Evolutionary conservation across 768 basidiomycete genomes (phyloP).

Genomic region (Jaapia argillacea): DNA sequence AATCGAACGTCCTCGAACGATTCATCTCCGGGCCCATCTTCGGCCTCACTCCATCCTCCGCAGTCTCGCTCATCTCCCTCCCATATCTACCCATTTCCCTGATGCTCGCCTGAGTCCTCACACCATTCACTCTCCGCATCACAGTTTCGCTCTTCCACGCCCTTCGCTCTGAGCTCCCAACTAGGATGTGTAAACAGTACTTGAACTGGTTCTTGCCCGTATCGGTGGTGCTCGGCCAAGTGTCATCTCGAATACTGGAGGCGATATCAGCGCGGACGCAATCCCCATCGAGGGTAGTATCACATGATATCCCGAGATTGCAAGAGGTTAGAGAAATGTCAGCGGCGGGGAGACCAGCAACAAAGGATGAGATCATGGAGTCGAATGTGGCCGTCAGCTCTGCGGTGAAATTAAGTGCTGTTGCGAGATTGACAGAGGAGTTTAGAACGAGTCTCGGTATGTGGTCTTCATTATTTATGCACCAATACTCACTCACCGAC

Average conservation of each 20-base stretch:
- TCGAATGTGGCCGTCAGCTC: conserved; percentile 6
- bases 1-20: too few species aligned
- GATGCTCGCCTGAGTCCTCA: too few species aligned
- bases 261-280: conserved; percentile 9
- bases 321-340: conserved; percentile 3
- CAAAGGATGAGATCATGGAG: neutral
- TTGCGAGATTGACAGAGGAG: conserved; percentile 10
- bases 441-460: conserved; percentile 6
- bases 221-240: conserved; percentile 10
- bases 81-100: too few species aligned
- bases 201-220: conserved; percentile 13
- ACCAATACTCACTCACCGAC: too few species aligned
- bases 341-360: conserved; percentile 6
- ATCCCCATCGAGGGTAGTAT: conserved; percentile 11
- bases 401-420: conserved; percentile 11
- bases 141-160: too few species aligned
- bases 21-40: too few species aligned
- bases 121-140: too few species aligned
- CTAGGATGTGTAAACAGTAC: conserved; percentile 11
- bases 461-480: too few species aligned
- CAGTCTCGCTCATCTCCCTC: too few species aligned
- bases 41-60: too few species aligned
- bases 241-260: conserved; percentile 8
- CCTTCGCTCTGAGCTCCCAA: too few species aligned
- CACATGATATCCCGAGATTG: conserved; percentile 7